Percentiles rank a stretch among this genome's conserved stretches.
Evolutionary conservation across 2,329 filamentous ascomycete species (phyloP).

Genomic region (Lithohypha guttulata): DNA sequence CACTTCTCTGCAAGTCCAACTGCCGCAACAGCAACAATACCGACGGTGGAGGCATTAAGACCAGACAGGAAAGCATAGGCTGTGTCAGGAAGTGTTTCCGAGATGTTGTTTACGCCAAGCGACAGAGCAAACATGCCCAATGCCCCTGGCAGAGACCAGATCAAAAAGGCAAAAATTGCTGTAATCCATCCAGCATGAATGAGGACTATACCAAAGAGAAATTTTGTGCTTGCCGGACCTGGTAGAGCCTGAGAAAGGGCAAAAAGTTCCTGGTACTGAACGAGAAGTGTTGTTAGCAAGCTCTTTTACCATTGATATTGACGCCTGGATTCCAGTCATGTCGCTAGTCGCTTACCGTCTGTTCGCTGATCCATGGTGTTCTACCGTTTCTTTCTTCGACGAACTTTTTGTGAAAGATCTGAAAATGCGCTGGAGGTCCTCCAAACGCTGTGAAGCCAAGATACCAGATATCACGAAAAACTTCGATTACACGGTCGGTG

Average conservation of each 20-base stretch:
- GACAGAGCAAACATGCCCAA: slow-evolving; percentile 59
- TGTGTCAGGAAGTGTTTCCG: slow-evolving; percentile 46
- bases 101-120: slow-evolving; percentile 52
- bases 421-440: slow-evolving; percentile 59
- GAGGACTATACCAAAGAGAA: slow-evolving; percentile 57
- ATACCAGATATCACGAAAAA: slow-evolving; percentile 42
- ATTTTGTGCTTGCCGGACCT: slow-evolving; percentile 60
- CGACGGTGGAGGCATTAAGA: slow-evolving; percentile 61
- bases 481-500: slow-evolving; percentile 25
- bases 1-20: slow-evolving; percentile 57
- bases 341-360: slow-evolving; percentile 52
- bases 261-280: slow-evolving; percentile 66
- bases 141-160: slow-evolving; percentile 62
- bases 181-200: slow-evolving; percentile 51
- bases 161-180: slow-evolving; percentile 49
- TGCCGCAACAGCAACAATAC: slow-evolving; percentile 60
- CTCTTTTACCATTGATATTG: too few species aligned
- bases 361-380: slow-evolving; percentile 56
- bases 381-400: slow-evolving; percentile 39
- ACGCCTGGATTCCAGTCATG: too few species aligned
- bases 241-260: slow-evolving; percentile 57
- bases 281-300: too few species aligned
- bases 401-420: slow-evolving; percentile 54
- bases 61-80: slow-evolving; percentile 63
- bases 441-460: slow-evolving; percentile 57